Evolutionary conservation across 441 rosid species (phyloP).

Genomic region (Arabidopsis lyrata): DNA sequence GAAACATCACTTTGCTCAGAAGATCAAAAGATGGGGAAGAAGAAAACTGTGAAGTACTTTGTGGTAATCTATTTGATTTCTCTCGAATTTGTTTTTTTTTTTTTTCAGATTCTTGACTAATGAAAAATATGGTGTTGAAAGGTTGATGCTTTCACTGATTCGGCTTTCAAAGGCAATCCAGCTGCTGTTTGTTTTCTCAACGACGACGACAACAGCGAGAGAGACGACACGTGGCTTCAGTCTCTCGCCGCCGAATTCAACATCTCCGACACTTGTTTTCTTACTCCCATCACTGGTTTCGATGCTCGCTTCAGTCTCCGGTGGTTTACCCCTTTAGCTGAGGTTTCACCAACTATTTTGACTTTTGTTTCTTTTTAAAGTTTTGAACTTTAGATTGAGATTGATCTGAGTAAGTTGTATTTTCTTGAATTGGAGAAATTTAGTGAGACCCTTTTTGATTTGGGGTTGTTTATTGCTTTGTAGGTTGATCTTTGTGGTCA

Average conservation of each 20-base stretch:
- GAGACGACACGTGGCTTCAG: slow-evolving; percentile 72
- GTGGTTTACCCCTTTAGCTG: slow-evolving; percentile 82
- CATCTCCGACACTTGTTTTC: slow-evolving; percentile 62
- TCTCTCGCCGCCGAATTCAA: slow-evolving; percentile 76
- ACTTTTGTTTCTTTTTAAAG: not conserved
- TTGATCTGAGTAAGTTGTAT: not conserved
- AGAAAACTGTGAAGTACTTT: slow-evolving; percentile 33
- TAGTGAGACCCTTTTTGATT: slow-evolving; percentile 6
- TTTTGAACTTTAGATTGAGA: not conserved
- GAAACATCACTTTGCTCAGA: not conserved
- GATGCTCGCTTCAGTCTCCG: slow-evolving; percentile 67
- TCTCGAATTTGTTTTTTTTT: not conserved
- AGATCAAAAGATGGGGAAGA: slow-evolving; percentile 5
- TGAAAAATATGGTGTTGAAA: slow-evolving; percentile 18
- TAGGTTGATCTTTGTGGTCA: slow-evolving; percentile 83
- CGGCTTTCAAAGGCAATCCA: slow-evolving; percentile 80
- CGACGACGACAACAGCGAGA: slow-evolving; percentile 59
- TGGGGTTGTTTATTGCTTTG: not conserved
- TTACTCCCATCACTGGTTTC: slow-evolving; percentile 45
- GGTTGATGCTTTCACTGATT: slow-evolving; percentile 84
- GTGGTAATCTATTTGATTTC: slow-evolving; percentile 24
- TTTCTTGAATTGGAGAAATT: not conserved
- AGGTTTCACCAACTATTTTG: slow-evolving; percentile 46
- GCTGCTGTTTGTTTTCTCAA: slow-evolving; percentile 66
- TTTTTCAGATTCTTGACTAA: not conserved